These are phyloP conservation scores for Rhinocladiella similis DNA, from an alignment of 2,329 filamentous ascomycete species.

Conservation along the genomic window DNA sequence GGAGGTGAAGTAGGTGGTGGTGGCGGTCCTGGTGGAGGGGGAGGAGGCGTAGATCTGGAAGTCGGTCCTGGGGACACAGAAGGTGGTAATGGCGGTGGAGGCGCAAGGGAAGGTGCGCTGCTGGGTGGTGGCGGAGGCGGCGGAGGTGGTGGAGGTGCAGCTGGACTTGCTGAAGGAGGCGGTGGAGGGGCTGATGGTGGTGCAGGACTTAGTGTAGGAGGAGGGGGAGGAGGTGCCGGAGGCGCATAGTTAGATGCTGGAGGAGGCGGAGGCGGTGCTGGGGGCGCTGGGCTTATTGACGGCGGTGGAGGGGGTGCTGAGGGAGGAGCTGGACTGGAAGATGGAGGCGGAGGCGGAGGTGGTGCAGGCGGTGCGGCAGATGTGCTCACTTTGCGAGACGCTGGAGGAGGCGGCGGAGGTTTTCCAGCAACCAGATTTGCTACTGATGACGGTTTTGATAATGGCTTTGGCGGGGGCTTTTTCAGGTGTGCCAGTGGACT, in stretches of 20 bases:
- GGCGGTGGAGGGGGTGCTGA: slow-evolving; percentile 41
- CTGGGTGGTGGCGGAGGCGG: slow-evolving; percentile 42
- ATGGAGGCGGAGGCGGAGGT: slow-evolving; percentile 44
- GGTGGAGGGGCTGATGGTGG: slow-evolving; percentile 42
- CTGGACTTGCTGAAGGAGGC: slow-evolving; percentile 44
- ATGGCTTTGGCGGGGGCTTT: slow-evolving; percentile 54
- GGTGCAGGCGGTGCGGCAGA: slow-evolving; percentile 50
- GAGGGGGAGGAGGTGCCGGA: slow-evolving; percentile 45
- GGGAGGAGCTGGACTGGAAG: slow-evolving; percentile 44
- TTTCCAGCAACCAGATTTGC: slow-evolving; percentile 54
- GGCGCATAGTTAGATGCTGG: slow-evolving; percentile 44
- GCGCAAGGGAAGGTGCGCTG: slow-evolving; percentile 29
- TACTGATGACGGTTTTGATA: slow-evolving; percentile 60
- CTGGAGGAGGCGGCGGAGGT: slow-evolving; percentile 58
- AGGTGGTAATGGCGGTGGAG: slow-evolving; percentile 51
- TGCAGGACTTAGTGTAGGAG: slow-evolving; percentile 48
- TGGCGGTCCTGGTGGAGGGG: slow-evolving; percentile 34
- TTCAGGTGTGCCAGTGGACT: slow-evolving; percentile 59
- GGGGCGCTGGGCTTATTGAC: slow-evolving; percentile 44
- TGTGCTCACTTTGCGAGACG: slow-evolving; percentile 50
- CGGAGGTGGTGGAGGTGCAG: slow-evolving; percentile 42
- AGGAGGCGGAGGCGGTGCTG: slow-evolving; percentile 45
- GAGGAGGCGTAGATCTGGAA: slow-evolving; percentile 45
- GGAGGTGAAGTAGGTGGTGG: slow-evolving; percentile 40
- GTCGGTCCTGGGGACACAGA: slow-evolving; percentile 49